phyloP scores from a whole-genome alignment of 2,329 filamentous ascomycete species.

The Phoma sp. region DNA sequence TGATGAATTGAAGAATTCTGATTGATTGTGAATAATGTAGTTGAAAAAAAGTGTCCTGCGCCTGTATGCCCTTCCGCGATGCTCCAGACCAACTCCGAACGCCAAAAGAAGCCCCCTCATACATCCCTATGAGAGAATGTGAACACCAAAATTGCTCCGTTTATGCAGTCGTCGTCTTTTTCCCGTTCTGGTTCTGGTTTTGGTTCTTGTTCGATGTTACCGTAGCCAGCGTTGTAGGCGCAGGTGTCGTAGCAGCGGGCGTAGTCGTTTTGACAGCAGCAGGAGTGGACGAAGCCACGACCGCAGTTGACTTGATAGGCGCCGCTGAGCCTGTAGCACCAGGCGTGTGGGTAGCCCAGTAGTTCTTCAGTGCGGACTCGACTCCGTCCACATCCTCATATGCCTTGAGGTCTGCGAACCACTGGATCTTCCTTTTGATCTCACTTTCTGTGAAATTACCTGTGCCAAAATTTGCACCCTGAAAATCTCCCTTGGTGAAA shows the following conservation, averaged over 20 bases:
- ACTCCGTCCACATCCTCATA: conserved; percentile 33
- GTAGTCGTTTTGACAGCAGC: background rate
- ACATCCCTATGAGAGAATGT: too few relatives aligned
- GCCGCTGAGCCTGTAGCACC: background rate
- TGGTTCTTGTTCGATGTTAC: background rate
- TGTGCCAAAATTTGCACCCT: background rate
- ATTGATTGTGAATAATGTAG: background rate
- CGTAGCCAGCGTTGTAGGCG: background rate
- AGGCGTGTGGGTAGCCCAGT: conserved; percentile 23
- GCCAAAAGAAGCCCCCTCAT: too few relatives aligned
- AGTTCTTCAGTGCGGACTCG: conserved; percentile 34
- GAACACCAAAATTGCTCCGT: too few relatives aligned
- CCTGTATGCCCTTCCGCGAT: too few relatives aligned
- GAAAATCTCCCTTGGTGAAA: conserved; percentile 21
- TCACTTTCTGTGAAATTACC: conserved; percentile 8
- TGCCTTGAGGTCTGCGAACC: conserved; percentile 35
- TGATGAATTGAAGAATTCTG: background rate
- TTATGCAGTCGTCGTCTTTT: too few relatives aligned
- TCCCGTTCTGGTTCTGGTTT: too few relatives aligned
- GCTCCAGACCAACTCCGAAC: too few relatives aligned
- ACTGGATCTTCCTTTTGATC: conserved; percentile 29
- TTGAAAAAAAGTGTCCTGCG: background rate
- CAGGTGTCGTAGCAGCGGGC: background rate
- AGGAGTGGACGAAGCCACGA: background rate
- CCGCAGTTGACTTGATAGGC: background rate